Conservation (phyloP, 164 flowering plant genomes). For the Berberis thunbergii region DNA sequence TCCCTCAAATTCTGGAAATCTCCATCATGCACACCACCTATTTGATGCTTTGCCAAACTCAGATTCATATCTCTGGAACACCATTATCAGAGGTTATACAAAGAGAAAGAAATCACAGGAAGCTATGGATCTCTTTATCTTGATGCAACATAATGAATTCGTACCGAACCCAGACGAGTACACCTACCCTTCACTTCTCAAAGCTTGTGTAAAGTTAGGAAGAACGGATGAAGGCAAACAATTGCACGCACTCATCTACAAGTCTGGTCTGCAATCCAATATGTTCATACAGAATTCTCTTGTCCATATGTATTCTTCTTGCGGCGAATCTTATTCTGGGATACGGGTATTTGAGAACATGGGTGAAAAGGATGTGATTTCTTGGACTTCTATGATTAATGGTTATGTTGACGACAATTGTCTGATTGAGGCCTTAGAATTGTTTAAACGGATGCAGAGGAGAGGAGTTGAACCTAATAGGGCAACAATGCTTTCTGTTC, state of each 20-base stretch:
- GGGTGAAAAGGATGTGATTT: slow-evolving; percentile 33
- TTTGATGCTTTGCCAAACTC: no score
- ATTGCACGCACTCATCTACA: slow-evolving; percentile 25
- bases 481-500: slow-evolving; percentile 31
- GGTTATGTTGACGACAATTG: slow-evolving; percentile 26
- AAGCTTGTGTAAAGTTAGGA: slow-evolving; percentile 35
- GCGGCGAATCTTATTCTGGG: slow-evolving; percentile 22
- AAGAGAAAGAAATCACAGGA: no score
- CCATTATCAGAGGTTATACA: no score
- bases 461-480: slow-evolving; percentile 31
- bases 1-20: no score
- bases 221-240: slow-evolving; percentile 28
- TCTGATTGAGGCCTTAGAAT: slow-evolving; percentile 23
- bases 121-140: no score
- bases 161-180: slow-evolving; percentile 28
- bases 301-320: slow-evolving; percentile 34
- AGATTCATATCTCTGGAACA: no score
- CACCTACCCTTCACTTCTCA: slow-evolving; percentile 42
- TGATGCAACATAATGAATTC: no score
- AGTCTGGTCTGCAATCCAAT: slow-evolving; percentile 23
- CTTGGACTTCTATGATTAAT: slow-evolving; percentile 40
- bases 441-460: slow-evolving; percentile 29
- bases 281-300: slow-evolving; percentile 29
- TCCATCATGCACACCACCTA: no score
- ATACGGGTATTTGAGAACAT: slow-evolving; percentile 29